These are phyloP conservation scores for Euphrasia confusa DNA, from an alignment of 257 asterid genomes.

Conservation along the genomic window DNA sequence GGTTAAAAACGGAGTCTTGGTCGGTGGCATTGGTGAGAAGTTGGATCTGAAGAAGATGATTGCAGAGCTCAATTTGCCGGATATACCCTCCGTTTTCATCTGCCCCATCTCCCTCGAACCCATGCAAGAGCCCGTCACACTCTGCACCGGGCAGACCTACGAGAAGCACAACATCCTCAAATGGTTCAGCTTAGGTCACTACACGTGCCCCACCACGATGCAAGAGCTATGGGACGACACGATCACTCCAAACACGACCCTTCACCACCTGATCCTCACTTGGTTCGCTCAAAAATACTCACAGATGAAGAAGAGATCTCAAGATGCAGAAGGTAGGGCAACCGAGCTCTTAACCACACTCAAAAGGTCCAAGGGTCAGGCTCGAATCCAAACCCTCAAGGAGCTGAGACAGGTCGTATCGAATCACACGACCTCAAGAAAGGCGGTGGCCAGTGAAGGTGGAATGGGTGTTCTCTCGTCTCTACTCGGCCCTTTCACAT, in stretches of 20 bases:
- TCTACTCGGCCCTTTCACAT: slow-evolving; percentile 68
- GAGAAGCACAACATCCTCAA: slow-evolving; percentile 74
- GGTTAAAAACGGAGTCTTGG: slow-evolving; percentile 38
- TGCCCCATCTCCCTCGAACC: slow-evolving; percentile 78
- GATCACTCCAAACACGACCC: slow-evolving; percentile 56
- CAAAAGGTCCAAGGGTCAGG: slow-evolving; percentile 57
- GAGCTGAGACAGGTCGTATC: slow-evolving; percentile 47
- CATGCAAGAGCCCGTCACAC: slow-evolving; percentile 88
- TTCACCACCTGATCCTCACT: slow-evolving; percentile 46
- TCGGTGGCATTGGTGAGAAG: slow-evolving; percentile 41
- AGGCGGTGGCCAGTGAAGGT: slow-evolving; percentile 49
- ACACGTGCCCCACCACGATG: slow-evolving; percentile 84
- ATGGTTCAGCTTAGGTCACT: slow-evolving; percentile 74
- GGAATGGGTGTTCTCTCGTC: slow-evolving; percentile 49
- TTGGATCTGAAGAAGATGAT: slow-evolving; percentile 72
- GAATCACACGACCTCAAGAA: slow-evolving; percentile 48
- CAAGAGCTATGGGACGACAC: slow-evolving; percentile 76
- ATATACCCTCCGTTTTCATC: slow-evolving; percentile 65
- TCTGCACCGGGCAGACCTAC: slow-evolving; percentile 80
- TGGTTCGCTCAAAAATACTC: slow-evolving; percentile 67
- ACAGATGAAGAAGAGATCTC: slow-evolving; percentile 59
- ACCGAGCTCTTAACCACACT: slow-evolving; percentile 49
- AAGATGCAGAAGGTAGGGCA: slow-evolving; percentile 61
- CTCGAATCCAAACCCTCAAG: slow-evolving; percentile 54
- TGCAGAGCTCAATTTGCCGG: slow-evolving; percentile 51